Evolutionary conservation across 768 basidiomycete species (phyloP).

Genomic region (Suillus americanus): DNA sequence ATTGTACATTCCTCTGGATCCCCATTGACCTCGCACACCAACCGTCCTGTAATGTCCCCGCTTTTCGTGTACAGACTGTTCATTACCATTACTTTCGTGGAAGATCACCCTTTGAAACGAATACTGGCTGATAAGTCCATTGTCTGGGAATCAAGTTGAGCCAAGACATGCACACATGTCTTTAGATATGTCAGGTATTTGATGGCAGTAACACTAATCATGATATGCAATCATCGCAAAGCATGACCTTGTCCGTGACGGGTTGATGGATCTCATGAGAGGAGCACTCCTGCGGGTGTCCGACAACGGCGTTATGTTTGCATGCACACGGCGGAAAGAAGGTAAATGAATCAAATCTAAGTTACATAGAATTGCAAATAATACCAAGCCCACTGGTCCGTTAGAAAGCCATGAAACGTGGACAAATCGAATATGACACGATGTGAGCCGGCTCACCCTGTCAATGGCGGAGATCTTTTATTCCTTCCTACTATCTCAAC

Average conservation of each 20-base stretch:
- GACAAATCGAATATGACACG: constrained; percentile 2
- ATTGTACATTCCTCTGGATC: constrained; percentile 26
- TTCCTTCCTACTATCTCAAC: constrained; percentile 52
- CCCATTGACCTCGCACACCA: constrained; percentile 16
- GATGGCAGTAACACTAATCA: not conserved
- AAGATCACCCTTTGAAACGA: not conserved
- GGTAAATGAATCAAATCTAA: constrained; percentile 7
- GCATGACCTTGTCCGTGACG: not conserved
- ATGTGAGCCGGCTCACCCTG: constrained; percentile 27
- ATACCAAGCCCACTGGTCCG: constrained; percentile 17
- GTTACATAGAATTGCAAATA: constrained; percentile 23
- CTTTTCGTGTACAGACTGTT: constrained; percentile 17
- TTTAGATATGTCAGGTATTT: not conserved
- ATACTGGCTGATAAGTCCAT: not conserved
- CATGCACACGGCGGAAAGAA: not conserved
- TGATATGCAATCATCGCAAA: not conserved
- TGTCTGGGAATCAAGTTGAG: not conserved
- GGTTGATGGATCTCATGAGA: not conserved
- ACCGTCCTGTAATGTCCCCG: constrained; percentile 26
- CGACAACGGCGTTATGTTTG: not conserved
- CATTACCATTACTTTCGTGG: not conserved
- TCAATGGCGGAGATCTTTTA: constrained; percentile 24
- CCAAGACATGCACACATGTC: no score
- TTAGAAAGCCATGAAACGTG: constrained; percentile 3
- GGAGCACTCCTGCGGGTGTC: not conserved